Evolutionary conservation across 176 grass and related monocot genomes (phyloP).

Genomic region (Phoenix roebelenii): DNA sequence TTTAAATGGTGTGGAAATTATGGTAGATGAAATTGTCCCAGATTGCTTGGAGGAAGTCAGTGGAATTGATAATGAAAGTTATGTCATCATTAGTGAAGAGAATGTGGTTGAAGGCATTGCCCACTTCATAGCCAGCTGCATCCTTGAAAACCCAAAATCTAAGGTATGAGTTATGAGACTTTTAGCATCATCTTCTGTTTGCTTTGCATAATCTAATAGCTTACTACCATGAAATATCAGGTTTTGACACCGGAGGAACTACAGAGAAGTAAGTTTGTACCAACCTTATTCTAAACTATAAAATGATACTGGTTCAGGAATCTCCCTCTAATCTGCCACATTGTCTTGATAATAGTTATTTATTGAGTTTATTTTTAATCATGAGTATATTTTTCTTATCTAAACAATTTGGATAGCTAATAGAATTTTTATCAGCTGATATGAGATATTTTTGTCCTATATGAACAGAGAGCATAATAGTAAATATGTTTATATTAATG

Average conservation of each 20-base stretch:
- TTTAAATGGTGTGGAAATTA: conserved; percentile 40
- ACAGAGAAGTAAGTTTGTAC: conserved; percentile 45
- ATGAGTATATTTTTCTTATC: too few species aligned
- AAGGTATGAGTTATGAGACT: conserved; percentile 42
- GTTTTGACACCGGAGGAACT: conserved; percentile 51
- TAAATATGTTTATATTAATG: too few species aligned
- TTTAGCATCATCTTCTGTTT: neutral
- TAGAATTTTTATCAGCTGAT: too few species aligned
- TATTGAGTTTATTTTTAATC: too few species aligned
- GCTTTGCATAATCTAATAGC: conserved; percentile 31
- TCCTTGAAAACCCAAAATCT: conserved; percentile 82
- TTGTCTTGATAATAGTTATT: too few species aligned
- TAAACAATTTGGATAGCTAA: too few species aligned
- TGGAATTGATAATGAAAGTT: conserved; percentile 83
- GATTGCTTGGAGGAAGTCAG: conserved; percentile 75
- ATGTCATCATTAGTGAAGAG: conserved; percentile 78
- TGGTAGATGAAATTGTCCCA: conserved; percentile 32
- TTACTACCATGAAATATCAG: conserved; percentile 37
- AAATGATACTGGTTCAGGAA: too few species aligned
- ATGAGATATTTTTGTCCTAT: too few species aligned
- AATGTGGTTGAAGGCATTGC: conserved; percentile 83
- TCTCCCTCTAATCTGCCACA: too few species aligned
- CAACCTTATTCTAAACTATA: neutral
- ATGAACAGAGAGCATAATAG: too few species aligned
- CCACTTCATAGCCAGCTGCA: conserved; percentile 79